phyloP scores from a whole-genome alignment of 305 asterid genomes.

The Rubia balearica region DNA sequence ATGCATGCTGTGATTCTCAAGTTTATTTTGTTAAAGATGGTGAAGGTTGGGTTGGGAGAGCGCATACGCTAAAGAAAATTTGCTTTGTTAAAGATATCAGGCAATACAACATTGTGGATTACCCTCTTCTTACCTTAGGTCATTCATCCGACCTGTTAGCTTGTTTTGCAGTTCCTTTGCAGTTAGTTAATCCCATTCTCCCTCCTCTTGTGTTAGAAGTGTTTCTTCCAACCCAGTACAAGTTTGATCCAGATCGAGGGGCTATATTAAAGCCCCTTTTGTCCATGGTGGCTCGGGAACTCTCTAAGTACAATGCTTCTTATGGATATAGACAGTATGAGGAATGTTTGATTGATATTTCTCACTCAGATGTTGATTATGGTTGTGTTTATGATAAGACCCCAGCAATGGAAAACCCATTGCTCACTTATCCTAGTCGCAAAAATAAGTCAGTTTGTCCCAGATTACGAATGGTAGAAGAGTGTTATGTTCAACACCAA shows the following conservation, averaged over 20 bases:
- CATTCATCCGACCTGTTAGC: background rate
- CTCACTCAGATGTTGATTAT: background rate
- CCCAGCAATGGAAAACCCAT: background rate
- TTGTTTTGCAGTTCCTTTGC: background rate
- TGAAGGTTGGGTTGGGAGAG: background rate
- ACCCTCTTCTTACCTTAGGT: background rate
- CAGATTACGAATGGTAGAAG: background rate
- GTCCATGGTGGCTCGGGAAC: background rate
- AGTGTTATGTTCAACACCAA: background rate
- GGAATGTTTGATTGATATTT: background rate
- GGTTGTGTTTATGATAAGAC: background rate
- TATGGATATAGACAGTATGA: background rate
- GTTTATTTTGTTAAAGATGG: background rate
- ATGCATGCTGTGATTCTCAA: background rate
- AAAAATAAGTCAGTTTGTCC: background rate
- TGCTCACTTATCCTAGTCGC: background rate
- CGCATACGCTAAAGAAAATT: background rate
- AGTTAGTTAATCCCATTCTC: background rate
- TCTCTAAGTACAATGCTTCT: background rate
- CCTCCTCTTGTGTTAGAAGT: background rate
- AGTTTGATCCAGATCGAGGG: background rate
- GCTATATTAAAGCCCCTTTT: too few species aligned
- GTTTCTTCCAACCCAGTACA: background rate
- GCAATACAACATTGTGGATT: background rate
- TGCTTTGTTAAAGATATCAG: background rate